Conservation (phyloP, 306 rosid species). For the Dicorynia guianensis region DNA sequence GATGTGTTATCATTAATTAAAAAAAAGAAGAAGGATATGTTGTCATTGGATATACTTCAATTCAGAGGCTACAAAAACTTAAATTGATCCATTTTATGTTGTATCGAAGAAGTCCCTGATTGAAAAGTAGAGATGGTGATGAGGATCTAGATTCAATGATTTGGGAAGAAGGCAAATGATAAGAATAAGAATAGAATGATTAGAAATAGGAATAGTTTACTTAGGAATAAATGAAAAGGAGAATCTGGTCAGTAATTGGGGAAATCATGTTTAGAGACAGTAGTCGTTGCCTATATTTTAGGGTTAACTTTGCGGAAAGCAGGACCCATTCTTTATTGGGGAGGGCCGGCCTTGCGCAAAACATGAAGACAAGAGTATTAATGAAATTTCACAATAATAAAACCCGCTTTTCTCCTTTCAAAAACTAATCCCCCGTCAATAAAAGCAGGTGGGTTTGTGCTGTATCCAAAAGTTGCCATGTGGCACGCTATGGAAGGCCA, state of each 20-base stretch:
- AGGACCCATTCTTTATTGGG: constrained; percentile 32
- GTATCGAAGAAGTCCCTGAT: background rate
- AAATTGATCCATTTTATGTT: too few relatives aligned
- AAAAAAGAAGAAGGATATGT: too few relatives aligned
- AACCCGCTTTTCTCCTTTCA: too few relatives aligned
- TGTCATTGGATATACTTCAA: too few relatives aligned
- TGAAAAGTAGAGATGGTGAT: constrained; percentile 32
- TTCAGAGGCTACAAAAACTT: too few relatives aligned
- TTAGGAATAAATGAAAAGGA: background rate
- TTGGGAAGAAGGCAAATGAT: background rate
- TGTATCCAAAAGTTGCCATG: too few relatives aligned
- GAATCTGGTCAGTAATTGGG: constrained; percentile 11
- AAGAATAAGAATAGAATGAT: background rate
- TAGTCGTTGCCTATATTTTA: constrained; percentile 16
- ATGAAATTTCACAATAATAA: background rate
- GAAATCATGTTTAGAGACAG: constrained; percentile 1
- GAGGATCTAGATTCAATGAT: constrained; percentile 21
- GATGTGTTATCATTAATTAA: too few relatives aligned
- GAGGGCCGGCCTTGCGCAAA: constrained; percentile 1
- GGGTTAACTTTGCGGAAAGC: constrained; percentile 15
- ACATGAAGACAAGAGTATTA: background rate
- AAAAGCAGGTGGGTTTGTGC: too few relatives aligned
- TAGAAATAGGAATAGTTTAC: background rate
- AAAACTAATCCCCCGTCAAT: too few relatives aligned
- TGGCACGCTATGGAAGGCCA: too few relatives aligned